Percentiles rank a stretch among this genome's conserved stretches.
Evolutionary conservation across 352 stramenopile species (phyloP).

Genomic region (Pythium rishiriense): DNA sequence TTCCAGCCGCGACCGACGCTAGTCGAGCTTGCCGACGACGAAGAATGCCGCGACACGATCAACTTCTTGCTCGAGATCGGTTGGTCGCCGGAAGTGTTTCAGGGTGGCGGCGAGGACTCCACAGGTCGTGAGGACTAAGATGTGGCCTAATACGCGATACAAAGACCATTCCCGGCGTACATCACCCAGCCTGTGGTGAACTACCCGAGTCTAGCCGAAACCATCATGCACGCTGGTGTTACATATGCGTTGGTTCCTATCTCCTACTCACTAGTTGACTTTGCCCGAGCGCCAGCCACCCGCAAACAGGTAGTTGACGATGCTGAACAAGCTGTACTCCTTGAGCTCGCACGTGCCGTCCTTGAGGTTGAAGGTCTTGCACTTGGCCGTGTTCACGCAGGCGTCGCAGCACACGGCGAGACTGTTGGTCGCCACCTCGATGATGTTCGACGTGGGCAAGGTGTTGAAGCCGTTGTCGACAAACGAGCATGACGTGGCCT

Average conservation of each 20-base stretch:
- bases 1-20: not conserved
- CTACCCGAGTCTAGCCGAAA: too few species aligned
- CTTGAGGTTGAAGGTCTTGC: conserved; percentile 1
- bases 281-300: not conserved
- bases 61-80: conserved; percentile 1
- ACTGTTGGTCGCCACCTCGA: not conserved
- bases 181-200: too few species aligned
- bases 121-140: too few species aligned
- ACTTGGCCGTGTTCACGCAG: not conserved
- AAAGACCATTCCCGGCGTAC: too few species aligned
- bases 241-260: too few species aligned
- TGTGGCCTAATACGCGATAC: too few species aligned
- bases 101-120: too few species aligned
- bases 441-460: not conserved
- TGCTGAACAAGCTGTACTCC: not conserved
- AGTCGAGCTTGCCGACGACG: not conserved
- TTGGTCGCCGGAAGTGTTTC: not conserved
- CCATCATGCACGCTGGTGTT: too few species aligned
- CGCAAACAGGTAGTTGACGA: not conserved
- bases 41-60: conserved; percentile 1
- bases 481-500: not conserved
- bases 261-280: not conserved
- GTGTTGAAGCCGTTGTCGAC: not conserved
- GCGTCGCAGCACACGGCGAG: conserved; percentile 2
- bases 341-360: not conserved